phyloP scores from a whole-genome alignment of 805 yeast species.

The Teunomyces funiuensis region DNA sequence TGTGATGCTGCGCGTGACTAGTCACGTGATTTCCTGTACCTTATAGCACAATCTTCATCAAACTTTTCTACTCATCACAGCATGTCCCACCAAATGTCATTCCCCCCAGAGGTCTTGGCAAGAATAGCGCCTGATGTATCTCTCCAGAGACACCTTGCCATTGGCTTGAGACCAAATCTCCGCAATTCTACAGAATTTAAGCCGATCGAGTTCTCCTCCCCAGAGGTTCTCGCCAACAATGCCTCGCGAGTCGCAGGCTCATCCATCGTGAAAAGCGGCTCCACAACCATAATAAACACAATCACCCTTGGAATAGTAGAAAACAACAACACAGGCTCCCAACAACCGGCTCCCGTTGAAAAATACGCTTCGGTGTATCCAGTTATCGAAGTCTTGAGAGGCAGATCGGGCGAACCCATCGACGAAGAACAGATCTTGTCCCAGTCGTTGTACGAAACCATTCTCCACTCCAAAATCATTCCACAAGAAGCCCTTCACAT shows the following conservation, averaged over 20 bases:
- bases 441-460: constrained; percentile 60
- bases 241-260: constrained; percentile 55
- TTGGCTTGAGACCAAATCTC: constrained; percentile 74
- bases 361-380: constrained; percentile 55
- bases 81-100: constrained; percentile 28
- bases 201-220: constrained; percentile 43
- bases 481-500: constrained; percentile 30
- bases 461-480: constrained; percentile 57
- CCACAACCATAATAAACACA: constrained; percentile 70
- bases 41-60: background rate
- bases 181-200: constrained; percentile 74
- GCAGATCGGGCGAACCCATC: constrained; percentile 77
- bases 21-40: background rate
- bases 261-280: constrained; percentile 65
- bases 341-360: constrained; percentile 25
- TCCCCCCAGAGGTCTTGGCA: constrained; percentile 81
- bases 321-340: constrained; percentile 30
- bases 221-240: constrained; percentile 18
- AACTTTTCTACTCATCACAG: background rate
- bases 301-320: constrained; percentile 69
- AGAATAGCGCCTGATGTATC: constrained; percentile 84
- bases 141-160: constrained; percentile 70
- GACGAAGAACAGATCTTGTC: constrained; percentile 80
- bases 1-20: too few relatives aligned
- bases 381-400: constrained; percentile 72